Evolutionary conservation across 2,329 filamentous ascomycete genomes (phyloP), one percentile per base, ranked within the genome.

Genomic region (Massarina eburnea): DNA sequence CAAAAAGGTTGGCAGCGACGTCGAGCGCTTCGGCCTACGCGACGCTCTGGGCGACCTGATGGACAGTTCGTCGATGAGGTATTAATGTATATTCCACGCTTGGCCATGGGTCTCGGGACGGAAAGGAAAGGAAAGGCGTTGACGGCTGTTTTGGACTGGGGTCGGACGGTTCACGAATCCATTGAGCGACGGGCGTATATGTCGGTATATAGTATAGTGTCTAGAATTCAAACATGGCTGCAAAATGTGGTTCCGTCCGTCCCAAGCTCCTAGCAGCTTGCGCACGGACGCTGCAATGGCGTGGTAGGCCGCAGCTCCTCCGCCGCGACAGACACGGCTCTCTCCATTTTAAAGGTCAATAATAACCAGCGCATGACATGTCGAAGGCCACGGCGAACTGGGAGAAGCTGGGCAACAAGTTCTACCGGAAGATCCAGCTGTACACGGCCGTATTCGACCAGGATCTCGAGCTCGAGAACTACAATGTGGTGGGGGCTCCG

Each of bases 381-480:
- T 68, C 66, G 37, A 85, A 83, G 64, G 81, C 91, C 64, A 89
- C 89, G 61, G 88, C 89, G 62, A 89, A 92, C 71, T 99, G 94
- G 94, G 91, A 96, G 77, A 88, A 83, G 72, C 84, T 97, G 57
- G 94, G 90, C 67, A 88, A 95, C 72, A 86, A 84, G 64, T 97
- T 95, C 79, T 99, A 97, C 76, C 89, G 92, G 70, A 96, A 95
- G 76, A 85, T 89, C 46, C 88, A 92, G 72, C 83, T 96, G 50
- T 99, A 97, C 77, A 91, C 91, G 50, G 88, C 85, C 56, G 82
- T 97, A 55, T 99, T 97, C 71, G 91, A 96, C 72, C 83, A 88
- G 66, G 91, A 96, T 67, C 79, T 96, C 52, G 91, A 99, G 74
- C 82, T 99, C 58, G 91, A 96, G 76, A 95, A 94, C 76, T 95